Base-by-base conservation (phyloP, 1,284 basidiomycete species). In the Sanghuangporus weigelae region DNA sequence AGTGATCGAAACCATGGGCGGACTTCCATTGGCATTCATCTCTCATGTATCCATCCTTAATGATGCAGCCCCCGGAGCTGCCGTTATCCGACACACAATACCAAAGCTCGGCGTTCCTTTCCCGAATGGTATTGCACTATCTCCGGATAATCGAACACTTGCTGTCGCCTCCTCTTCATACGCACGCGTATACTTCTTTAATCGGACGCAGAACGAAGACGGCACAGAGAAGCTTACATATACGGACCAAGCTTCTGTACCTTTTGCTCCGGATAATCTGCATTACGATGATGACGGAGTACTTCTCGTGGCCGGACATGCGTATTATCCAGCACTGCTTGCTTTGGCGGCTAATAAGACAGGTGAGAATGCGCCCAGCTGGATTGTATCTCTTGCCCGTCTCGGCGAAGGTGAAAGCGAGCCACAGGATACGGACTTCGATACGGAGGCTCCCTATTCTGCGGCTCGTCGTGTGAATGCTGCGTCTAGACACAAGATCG, bases 81-180 rank as follows among this genome's bases (percentile, higher is more conserved):
- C 66, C 16, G 66, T 78, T 39, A 64, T 75, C 54, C 62, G 71
- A 0, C 77, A 82, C 60, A 68, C 71, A 2, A 71, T 83, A 38
- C 73, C 77, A 2, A 79, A 78, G 1, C 69, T 74, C 4, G 80
- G 81, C 59, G 73, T 89, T 14, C 73, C 88, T 0, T 90, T 89
- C 71, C 76, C 89, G 6, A 91, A 91, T 68, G 89, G 89, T 38
- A 67, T 90, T 57, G 76, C 85, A 0, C 64, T 89, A 49, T 86
- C 84, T 0, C 79, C 79, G 0, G 73, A 77, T 2, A 79, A 78
- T 1, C 70, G 71, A 0, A 74, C 79, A 23, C 73, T 89, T 12
- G 85, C 86, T 1, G 71, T 91, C 31, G 81, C 84, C 2, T 80
- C 84, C 1, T 84, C 82, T 19, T 77, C 81, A 0, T 70, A 77